Conservation (phyloP, 2,329 filamentous ascomycete species). For the Furcasterigmium furcatum region DNA sequence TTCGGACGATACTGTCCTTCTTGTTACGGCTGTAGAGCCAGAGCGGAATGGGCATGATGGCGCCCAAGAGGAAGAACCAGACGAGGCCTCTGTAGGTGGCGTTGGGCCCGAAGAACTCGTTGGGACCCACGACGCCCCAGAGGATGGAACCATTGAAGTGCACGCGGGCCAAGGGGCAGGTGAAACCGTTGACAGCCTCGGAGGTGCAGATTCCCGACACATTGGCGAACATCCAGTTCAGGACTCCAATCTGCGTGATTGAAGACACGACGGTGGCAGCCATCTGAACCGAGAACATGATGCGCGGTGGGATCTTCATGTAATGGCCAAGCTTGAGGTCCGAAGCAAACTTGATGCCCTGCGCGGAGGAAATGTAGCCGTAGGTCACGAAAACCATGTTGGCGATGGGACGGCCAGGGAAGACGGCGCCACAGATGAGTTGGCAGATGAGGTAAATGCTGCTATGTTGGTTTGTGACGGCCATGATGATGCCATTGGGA, state of each 20-base stretch:
- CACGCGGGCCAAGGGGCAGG: conserved; percentile 80
- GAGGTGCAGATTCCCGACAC: conserved; percentile 76
- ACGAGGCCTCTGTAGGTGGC: conserved; percentile 74
- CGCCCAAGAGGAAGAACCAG: conserved; percentile 79
- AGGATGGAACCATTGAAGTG: conserved; percentile 90
- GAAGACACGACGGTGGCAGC: conserved; percentile 73
- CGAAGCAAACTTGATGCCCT: conserved; percentile 85
- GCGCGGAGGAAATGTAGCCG: conserved; percentile 83
- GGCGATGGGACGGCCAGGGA: conserved; percentile 80
- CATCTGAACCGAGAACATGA: conserved; percentile 76
- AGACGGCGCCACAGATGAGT: conserved; percentile 76
- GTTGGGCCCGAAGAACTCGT: conserved; percentile 74
- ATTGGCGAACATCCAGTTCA: conserved; percentile 87
- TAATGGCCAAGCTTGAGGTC: conserved; percentile 87
- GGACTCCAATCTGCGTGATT: conserved; percentile 75
- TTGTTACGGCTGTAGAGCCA: conserved; percentile 66
- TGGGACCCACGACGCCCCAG: conserved; percentile 83
- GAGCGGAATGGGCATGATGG: conserved; percentile 68
- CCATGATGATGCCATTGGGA: conserved; percentile 90
- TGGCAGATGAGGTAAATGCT: conserved; percentile 86
- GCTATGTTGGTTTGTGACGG: conserved; percentile 85
- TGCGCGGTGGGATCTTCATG: conserved; percentile 82
- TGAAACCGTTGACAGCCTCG: conserved; percentile 81
- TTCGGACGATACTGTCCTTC: conserved; percentile 62
- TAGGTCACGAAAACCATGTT: conserved; percentile 95